Base-by-base conservation (phyloP, 2,329 filamentous ascomycete species). In the Fusarium tuaranense region DNA sequence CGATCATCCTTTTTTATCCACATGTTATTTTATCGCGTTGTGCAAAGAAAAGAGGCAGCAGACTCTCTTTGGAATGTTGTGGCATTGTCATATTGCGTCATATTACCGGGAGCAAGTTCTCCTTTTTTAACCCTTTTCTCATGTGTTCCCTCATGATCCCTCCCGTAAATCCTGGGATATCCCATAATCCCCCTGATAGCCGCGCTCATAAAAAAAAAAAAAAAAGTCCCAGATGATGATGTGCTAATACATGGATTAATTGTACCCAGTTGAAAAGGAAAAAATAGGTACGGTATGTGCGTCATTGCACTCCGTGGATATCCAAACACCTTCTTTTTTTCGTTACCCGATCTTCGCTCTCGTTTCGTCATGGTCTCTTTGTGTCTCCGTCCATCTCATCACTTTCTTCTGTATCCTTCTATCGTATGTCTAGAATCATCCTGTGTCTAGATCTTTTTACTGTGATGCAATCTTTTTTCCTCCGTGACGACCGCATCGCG, bases 401-500 rank as follows among this genome's bases (percentile, higher is more conserved):
- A 25, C 25, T 51, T 44, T 25, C 38, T 48, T 48, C 38, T 65
- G 36, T 63, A 38, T 41, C 65, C 68, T 63, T 71, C 32, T 68
- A 22, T 51, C 48, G 7, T 64, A 5, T 64, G 34, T 67, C 22
- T 41, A 32, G 22, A 44, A 34, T 57, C 58, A 41, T 61, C 48
- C 59, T 57, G 16, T 12, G 20, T 72, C 25, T 68, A 67, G 27
- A 58, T 64, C 48, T 25, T 65, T 65, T 69, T 69, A 68, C 20
- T 65, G 55, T 13, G 65, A 27, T 59, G 68, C 63, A 39, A 36
- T 66, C 71, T 75, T 78, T 75, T 76, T 82, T 22, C 80, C 78
- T 57, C 83, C 82, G 73, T 92, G 90, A 25, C 90, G 85, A 10
- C 90, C 90, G 76, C 90, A 92, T 30, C 88, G 85, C 67, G 85